phyloP scores from a whole-genome alignment of 2,329 filamentous ascomycete genomes.

The Chaetomium strumarium region DNA sequence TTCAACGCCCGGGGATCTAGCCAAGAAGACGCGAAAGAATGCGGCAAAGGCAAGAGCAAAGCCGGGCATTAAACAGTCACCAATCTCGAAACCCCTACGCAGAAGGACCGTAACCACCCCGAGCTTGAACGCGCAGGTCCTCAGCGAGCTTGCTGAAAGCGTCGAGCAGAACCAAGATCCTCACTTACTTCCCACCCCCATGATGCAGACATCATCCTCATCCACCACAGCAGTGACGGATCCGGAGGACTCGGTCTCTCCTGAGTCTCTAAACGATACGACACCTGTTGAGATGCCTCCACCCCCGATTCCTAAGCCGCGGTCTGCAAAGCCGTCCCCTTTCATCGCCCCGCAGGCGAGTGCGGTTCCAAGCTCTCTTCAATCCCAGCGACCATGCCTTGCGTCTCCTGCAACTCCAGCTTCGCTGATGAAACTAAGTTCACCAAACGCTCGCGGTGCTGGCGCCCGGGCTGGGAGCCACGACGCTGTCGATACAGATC shows the following conservation, averaged over 20 bases:
- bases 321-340: constrained; percentile 61
- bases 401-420: constrained; percentile 74
- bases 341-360: constrained; percentile 54
- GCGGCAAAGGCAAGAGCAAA: constrained; percentile 47
- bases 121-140: constrained; percentile 49
- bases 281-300: constrained; percentile 48
- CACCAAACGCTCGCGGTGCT: constrained; percentile 46
- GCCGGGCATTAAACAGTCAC: constrained; percentile 59
- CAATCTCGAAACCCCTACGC: constrained; percentile 62
- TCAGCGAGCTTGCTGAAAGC: constrained; percentile 45
- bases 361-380: constrained; percentile 23
- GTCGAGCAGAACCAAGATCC: constrained; percentile 37
- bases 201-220: constrained; percentile 28
- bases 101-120: constrained; percentile 49
- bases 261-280: constrained; percentile 52
- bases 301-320: constrained; percentile 59
- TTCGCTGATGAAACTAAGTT: constrained; percentile 73
- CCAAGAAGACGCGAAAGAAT: constrained; percentile 50
- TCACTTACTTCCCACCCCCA: constrained; percentile 29
- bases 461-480: constrained; percentile 33
- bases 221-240: constrained; percentile 44
- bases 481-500: constrained; percentile 42
- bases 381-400: constrained; percentile 32
- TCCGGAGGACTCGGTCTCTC: constrained; percentile 61
- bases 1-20: constrained; percentile 41